A percentile compares a stretch with the other conserved stretches of the same genome.
Evolutionary conservation across 2,329 filamentous ascomycete genomes (phyloP).

Genomic region (Paraconiothyrium sp.): DNA sequence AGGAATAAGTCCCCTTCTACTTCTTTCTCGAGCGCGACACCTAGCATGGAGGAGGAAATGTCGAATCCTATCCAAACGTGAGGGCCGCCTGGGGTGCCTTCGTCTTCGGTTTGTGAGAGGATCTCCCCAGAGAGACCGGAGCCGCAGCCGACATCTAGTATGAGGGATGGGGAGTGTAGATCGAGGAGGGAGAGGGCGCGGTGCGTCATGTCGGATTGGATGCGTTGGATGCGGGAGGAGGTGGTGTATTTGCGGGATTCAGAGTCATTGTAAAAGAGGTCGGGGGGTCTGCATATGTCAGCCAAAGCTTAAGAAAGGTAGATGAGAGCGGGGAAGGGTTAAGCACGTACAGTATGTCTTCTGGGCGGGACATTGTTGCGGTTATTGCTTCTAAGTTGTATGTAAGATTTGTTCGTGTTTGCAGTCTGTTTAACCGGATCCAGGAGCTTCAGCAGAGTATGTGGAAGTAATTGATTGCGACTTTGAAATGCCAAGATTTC

Average conservation of each 20-base stretch:
- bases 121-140: conserved; percentile 95
- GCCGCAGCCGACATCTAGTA: conserved; percentile 97
- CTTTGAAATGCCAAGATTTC: conserved; percentile 17
- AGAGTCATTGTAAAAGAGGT: conserved; percentile 96
- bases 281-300: conserved; percentile 73
- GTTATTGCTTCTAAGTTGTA: background rate
- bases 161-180: conserved; percentile 79
- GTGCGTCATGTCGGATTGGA: conserved; percentile 93
- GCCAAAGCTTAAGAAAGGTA: conserved; percentile 20
- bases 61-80: conserved; percentile 99
- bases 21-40: conserved; percentile 88
- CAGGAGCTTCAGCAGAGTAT: background rate
- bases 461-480: background rate
- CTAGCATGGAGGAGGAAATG: conserved; percentile 94
- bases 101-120: conserved; percentile 73
- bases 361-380: conserved; percentile 88
- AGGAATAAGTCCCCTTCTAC: conserved; percentile 94
- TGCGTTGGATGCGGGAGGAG: conserved; percentile 91
- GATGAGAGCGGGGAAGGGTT: conserved; percentile 15
- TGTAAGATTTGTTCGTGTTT: background rate
- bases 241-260: conserved; percentile 99
- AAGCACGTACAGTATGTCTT: conserved; percentile 82
- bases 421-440: background rate
- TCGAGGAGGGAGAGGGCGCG: conserved; percentile 91
- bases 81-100: conserved; percentile 74